Evolutionary conservation across 1,284 basidiomycete genomes (phyloP).

Genomic region (Boletellus deceptivus): DNA sequence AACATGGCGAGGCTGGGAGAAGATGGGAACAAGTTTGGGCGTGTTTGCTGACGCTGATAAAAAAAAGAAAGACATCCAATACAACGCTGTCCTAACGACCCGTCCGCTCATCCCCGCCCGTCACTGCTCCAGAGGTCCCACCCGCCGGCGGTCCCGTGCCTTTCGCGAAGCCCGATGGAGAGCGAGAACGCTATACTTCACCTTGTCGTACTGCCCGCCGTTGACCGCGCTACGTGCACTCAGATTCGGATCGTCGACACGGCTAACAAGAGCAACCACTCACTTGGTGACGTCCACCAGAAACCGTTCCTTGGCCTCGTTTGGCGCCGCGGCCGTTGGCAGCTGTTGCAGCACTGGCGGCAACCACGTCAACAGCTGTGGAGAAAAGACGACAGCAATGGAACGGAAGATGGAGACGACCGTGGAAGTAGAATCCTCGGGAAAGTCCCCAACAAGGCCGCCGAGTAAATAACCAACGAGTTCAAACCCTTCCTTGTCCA

Average conservation of each 20-base stretch:
- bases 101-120: background rate
- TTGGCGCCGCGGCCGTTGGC: slow-evolving; percentile 60
- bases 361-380: slow-evolving; percentile 71
- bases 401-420: slow-evolving; percentile 80
- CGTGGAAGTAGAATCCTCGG: slow-evolving; percentile 76
- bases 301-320: slow-evolving; percentile 74
- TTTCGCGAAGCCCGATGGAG: slow-evolving; percentile 69
- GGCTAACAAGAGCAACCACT: slow-evolving; percentile 31
- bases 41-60: slow-evolving; percentile 19
- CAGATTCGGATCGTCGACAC: slow-evolving; percentile 9
- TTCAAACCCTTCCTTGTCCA: slow-evolving; percentile 74
- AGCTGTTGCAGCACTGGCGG: slow-evolving; percentile 71
- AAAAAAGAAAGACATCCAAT: slow-evolving; percentile 13
- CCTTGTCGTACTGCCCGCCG: slow-evolving; percentile 65
- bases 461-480: slow-evolving; percentile 71
- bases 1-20: slow-evolving; percentile 41
- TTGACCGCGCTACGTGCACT: slow-evolving; percentile 54
- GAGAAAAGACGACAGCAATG: slow-evolving; percentile 64
- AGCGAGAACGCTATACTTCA: slow-evolving; percentile 70
- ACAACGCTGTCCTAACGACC: background rate
- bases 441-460: slow-evolving; percentile 84
- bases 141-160: slow-evolving; percentile 63
- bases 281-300: slow-evolving; percentile 72
- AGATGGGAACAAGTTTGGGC: slow-evolving; percentile 24
- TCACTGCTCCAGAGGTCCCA: slow-evolving; percentile 41